Base-by-base conservation (phyloP, 2,329 filamentous ascomycete species). In the Xylogone sp. region DNA sequence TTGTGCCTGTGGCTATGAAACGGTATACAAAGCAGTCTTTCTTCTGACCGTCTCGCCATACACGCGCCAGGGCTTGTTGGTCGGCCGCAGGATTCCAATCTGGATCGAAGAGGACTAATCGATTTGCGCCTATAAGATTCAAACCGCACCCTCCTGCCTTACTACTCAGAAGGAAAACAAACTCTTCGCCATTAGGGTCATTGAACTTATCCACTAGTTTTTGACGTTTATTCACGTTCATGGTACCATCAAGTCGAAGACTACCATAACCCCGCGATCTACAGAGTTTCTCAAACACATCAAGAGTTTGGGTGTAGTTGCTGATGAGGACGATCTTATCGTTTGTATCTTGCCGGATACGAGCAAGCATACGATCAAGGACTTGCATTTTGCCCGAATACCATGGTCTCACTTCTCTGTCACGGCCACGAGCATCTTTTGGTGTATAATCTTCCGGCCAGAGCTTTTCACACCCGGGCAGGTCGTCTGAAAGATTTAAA, bases 11-110 rank as follows among this genome's bases (percentile, higher is more conserved):
- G 0, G 92, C 89, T 62, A 99, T 99, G 73, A 99, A 99, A n/a
- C 94, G 88, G 69, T 99, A 99, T 16, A 99, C 94, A 63, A 99
- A 99, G 65, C 94, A 99, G 65, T 99, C 94, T 67, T 99, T 99
- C 78, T 95, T 97, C 70, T 99, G 94, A 0, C 94, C 94, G 63
- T 99, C 94, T 77, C 94, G 89, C 94, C 94, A 99, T 19, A 99
- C 94, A 75, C 94, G 88, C 31, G 94, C 94, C 24, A 99, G 80
- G 3, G 94, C 94, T 72, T 99, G 94, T 69, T 99, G 94, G 65
- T 99, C 94, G 1, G 94, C 92, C 3, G 94, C 94, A 1, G 94
- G 94, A 63, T 99, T 99, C 94, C 94, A 99, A 69, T 94, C 89
- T 0, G 94, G 94, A 60, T 99, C 94, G 67, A 99, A 99, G 42